Percentiles rank a stretch among this genome's conserved stretches.
These are phyloP conservation scores for Incumbomyces delicatus DNA, from an alignment of 2,329 filamentous ascomycete genomes.

Conservation along the genomic window DNA sequence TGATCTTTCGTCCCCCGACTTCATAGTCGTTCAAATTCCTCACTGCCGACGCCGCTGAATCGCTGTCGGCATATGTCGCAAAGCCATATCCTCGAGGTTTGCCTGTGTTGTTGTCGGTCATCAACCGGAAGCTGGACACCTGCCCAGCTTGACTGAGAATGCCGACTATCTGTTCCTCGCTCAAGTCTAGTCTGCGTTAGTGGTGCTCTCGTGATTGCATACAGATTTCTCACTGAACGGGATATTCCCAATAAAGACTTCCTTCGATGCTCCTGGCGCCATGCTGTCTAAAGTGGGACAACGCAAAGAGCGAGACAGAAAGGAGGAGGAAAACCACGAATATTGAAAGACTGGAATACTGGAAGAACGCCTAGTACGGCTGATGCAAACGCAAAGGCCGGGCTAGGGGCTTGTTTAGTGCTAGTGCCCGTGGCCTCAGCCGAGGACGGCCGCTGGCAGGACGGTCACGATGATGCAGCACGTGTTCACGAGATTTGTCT, in stretches of 20 bases:
- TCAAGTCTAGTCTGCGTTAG: conserved; percentile 56
- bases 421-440: too few species aligned
- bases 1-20: conserved; percentile 85
- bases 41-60: conserved; percentile 85
- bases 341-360: not conserved
- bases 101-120: conserved; percentile 91
- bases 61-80: conserved; percentile 86
- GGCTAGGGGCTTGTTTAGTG: not conserved
- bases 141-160: conserved; percentile 86
- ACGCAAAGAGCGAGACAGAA: not conserved
- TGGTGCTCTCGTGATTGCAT: not conserved
- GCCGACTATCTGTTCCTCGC: conserved; percentile 90
- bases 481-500: conserved; percentile 4
- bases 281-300: conserved; percentile 22
- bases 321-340: not conserved
- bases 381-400: too few species aligned
- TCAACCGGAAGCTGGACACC: conserved; percentile 82
- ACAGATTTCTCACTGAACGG: conserved; percentile 57
- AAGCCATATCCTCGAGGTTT: conserved; percentile 95
- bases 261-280: conserved; percentile 38
- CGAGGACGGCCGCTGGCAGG: too few species aligned
- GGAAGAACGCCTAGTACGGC: not conserved
- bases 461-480: not conserved
- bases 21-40: conserved; percentile 93
- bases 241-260: conserved; percentile 45